A percentile compares a stretch with the other conserved stretches of the same genome.
These are phyloP conservation scores for Fraxinus americana DNA, from an alignment of 257 asterid species.

Conservation along the genomic window DNA sequence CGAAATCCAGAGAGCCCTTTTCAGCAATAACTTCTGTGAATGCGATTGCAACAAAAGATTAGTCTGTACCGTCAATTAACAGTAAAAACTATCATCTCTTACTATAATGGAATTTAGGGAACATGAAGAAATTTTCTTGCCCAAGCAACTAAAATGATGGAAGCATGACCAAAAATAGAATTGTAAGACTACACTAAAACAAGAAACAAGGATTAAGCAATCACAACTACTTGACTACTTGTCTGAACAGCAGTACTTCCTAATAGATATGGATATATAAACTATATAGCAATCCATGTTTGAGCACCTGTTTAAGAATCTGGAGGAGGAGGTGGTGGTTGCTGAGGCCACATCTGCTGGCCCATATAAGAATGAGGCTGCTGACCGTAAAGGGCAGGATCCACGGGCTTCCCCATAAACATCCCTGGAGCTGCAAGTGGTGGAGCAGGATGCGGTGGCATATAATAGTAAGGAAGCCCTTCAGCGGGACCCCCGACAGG, in stretches of 20 bases:
- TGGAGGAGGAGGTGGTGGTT: slow-evolving; percentile 71
- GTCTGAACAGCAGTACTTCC: neutral
- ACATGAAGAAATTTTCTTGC: neutral
- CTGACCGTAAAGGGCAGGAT: slow-evolving; percentile 74
- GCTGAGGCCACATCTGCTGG: slow-evolving; percentile 90
- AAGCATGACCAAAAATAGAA: neutral
- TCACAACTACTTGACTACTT: neutral
- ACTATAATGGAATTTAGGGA: neutral
- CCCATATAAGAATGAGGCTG: slow-evolving; percentile 86
- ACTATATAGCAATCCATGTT: neutral
- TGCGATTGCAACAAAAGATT: slow-evolving; percentile 14
- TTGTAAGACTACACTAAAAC: neutral
- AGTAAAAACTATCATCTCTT: neutral
- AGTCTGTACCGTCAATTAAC: neutral
- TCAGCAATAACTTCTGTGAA: slow-evolving; percentile 37
- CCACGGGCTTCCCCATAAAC: slow-evolving; percentile 86
- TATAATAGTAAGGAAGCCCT: slow-evolving; percentile 85
- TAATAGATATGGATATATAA: neutral
- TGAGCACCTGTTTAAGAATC: slow-evolving; percentile 64
- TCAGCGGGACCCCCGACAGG: slow-evolving; percentile 83
- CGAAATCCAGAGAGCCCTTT: slow-evolving; percentile 11
- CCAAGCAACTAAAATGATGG: neutral
- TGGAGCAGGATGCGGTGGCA: slow-evolving; percentile 68
- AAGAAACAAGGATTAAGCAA: neutral
- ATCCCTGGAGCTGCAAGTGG: slow-evolving; percentile 71